Conservation (phyloP, 1,284 basidiomycete genomes). For the Papiliotrema terrestris region DNA sequence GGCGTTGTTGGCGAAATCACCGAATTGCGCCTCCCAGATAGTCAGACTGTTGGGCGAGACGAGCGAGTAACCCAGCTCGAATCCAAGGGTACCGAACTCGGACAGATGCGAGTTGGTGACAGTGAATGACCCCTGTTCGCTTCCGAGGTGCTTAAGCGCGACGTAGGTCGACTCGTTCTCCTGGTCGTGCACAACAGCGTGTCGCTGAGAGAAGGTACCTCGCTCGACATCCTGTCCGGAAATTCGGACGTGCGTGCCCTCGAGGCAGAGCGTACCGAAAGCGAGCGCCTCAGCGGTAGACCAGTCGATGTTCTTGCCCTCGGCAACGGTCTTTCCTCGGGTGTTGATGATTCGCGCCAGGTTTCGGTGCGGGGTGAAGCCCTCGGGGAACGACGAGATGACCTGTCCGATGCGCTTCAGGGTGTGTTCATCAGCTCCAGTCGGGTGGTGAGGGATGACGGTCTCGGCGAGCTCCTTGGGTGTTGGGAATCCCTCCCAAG, state of each 20-base stretch:
- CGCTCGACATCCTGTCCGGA: constrained; percentile 99
- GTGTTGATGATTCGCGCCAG: constrained; percentile 85
- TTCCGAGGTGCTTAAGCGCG: constrained; percentile 82
- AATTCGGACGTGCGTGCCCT: constrained; percentile 90
- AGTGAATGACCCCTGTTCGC: constrained; percentile 85
- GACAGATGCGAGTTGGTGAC: constrained; percentile 97
- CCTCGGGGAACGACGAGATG: constrained; percentile 78
- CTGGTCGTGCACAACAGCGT: constrained; percentile 96
- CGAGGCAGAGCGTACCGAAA: constrained; percentile 86
- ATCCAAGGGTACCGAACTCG: constrained; percentile 92
- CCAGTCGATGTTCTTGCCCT: constrained; percentile 94
- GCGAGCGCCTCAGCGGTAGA: constrained; percentile 98
- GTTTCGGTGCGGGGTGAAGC: constrained; percentile 88
- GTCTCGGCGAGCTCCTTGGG: constrained; percentile 93
- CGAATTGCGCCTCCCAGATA: constrained; percentile 99
- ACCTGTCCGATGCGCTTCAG: constrained; percentile 82
- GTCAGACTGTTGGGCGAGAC: constrained; percentile 91
- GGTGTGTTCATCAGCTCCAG: constrained; percentile 73
- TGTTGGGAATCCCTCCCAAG: constrained; percentile 98
- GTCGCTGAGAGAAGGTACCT: constrained; percentile 99
- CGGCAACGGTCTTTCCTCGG: constrained; percentile 84
- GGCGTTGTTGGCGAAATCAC: constrained; percentile 70
- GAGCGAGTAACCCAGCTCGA: constrained; percentile 97
- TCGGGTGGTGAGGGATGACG: constrained; percentile 81
- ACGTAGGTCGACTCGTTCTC: constrained; percentile 84